phyloP scores from a whole-genome alignment of 371 early-diverging fungal genomes.

The Syncephalastrum sp. region DNA sequence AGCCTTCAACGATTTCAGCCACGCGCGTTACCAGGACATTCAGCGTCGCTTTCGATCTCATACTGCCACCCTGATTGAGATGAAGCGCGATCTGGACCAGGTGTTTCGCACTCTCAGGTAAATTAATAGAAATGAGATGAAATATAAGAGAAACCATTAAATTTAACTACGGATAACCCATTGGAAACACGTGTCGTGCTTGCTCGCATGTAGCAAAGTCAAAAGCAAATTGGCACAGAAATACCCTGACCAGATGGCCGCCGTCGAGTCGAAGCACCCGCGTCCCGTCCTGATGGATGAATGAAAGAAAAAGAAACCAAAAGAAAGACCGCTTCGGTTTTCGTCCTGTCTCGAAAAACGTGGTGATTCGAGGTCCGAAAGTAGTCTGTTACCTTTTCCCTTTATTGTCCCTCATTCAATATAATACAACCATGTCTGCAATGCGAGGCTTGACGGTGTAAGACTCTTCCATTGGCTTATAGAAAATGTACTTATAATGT shows the following conservation, averaged over 20 bases:
- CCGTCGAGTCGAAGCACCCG: constrained; percentile 27
- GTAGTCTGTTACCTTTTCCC: constrained; percentile 1
- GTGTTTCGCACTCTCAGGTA: constrained; percentile 40
- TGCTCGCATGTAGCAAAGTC: constrained; percentile 18
- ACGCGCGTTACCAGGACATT: constrained; percentile 41
- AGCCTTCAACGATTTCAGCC: constrained; percentile 49
- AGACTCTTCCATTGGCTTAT: not conserved
- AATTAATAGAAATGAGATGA: not conserved
- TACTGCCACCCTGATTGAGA: constrained; percentile 34
- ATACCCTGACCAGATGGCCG: constrained; percentile 39
- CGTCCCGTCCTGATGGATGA: constrained; percentile 30
- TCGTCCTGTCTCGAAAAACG: not conserved
- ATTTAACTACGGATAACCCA: not conserved
- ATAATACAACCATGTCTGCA: constrained; percentile 10
- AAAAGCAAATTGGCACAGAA: constrained; percentile 28
- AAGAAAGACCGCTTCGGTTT: not conserved
- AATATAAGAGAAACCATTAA: not conserved
- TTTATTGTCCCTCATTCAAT: constrained; percentile 6
- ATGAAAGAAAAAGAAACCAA: constrained; percentile 2
- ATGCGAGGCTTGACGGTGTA: constrained; percentile 19
- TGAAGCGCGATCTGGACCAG: constrained; percentile 38
- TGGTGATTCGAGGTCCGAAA: no score
- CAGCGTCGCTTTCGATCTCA: constrained; percentile 45
- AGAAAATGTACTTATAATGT: not conserved
- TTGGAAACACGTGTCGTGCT: not conserved